Evolutionary conservation across 2,329 filamentous ascomycete species (phyloP).

Genomic region (Grosmannia huntii): DNA sequence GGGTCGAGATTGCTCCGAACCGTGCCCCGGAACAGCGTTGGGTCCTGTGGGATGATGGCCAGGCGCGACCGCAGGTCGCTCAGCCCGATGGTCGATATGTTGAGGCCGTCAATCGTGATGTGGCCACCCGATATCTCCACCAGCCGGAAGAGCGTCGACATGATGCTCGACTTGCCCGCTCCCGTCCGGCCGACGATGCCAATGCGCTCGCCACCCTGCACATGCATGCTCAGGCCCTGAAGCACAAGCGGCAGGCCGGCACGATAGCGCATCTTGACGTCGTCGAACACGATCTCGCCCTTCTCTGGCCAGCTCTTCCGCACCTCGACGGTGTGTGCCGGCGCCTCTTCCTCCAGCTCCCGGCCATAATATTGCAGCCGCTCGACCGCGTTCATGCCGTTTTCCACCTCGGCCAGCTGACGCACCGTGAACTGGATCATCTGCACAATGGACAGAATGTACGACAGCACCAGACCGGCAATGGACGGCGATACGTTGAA

Average conservation of each 20-base stretch:
- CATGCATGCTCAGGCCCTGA: slow-evolving; percentile 56
- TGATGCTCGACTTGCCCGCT: slow-evolving; percentile 73
- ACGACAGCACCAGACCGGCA: slow-evolving; percentile 77
- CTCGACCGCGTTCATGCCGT: slow-evolving; percentile 95
- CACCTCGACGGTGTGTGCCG: slow-evolving; percentile 63
- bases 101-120: slow-evolving; percentile 52
- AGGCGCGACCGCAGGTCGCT: slow-evolving; percentile 64
- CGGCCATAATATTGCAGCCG: slow-evolving; percentile 83
- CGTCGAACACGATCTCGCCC: slow-evolving; percentile 65
- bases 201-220: slow-evolving; percentile 64
- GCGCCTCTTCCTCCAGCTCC: slow-evolving; percentile 77
- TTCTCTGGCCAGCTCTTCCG: slow-evolving; percentile 70
- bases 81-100: slow-evolving; percentile 62
- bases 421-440: slow-evolving; percentile 94
- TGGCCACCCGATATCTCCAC: slow-evolving; percentile 50
- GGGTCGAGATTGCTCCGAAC: slow-evolving; percentile 71
- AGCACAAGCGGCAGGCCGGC: slow-evolving; percentile 60
- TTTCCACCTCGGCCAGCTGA: slow-evolving; percentile 90
- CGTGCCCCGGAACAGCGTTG: slow-evolving; percentile 70
- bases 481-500: slow-evolving; percentile 78
- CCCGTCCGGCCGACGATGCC: slow-evolving; percentile 73
- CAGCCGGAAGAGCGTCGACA: slow-evolving; percentile 69
- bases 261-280: slow-evolving; percentile 71
- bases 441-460: slow-evolving; percentile 85
- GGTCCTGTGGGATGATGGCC: slow-evolving; percentile 75